Evolutionary conservation across 352 stramenopile genomes (phyloP).

Genomic region (Detonula confervacea): DNA sequence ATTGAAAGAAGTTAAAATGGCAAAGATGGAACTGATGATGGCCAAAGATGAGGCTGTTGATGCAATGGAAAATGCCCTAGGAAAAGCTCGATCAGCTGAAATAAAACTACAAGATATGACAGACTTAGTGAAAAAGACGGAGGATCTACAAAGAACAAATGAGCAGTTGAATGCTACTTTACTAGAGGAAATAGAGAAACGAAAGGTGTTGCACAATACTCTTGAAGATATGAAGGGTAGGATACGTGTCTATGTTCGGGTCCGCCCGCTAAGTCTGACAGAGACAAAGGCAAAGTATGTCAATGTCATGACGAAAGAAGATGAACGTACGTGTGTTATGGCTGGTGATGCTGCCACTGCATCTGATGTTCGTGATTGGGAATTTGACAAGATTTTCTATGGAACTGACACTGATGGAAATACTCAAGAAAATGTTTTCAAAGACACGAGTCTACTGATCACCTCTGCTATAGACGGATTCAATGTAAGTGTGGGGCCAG

Average conservation of each 20-base stretch:
- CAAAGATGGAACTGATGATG: slow-evolving; percentile 44
- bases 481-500: slow-evolving; percentile 64
- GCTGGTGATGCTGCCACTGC: slow-evolving; percentile 32
- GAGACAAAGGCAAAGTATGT: slow-evolving; percentile 47
- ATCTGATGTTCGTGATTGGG: slow-evolving; percentile 55
- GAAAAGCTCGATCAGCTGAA: slow-evolving; percentile 30
- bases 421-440: slow-evolving; percentile 81
- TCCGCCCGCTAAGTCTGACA: slow-evolving; percentile 52
- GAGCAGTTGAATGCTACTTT: slow-evolving; percentile 51
- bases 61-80: slow-evolving; percentile 36
- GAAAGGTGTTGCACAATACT: slow-evolving; percentile 69
- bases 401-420: slow-evolving; percentile 60
- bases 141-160: slow-evolving; percentile 47
- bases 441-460: slow-evolving; percentile 80
- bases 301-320: slow-evolving; percentile 45
- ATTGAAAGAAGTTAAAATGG: slow-evolving; percentile 42
- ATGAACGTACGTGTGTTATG: slow-evolving; percentile 49
- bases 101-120: slow-evolving; percentile 47
- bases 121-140: slow-evolving; percentile 38
- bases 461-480: slow-evolving; percentile 82
- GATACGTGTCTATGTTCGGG: slow-evolving; percentile 70
- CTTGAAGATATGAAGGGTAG: slow-evolving; percentile 74
- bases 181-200: slow-evolving; percentile 56
- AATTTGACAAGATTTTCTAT: slow-evolving; percentile 76
- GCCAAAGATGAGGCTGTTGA: slow-evolving; percentile 43